These are phyloP conservation scores for Coffea eugenioides DNA, from an alignment of 257 asterid species.

Conservation along the genomic window DNA sequence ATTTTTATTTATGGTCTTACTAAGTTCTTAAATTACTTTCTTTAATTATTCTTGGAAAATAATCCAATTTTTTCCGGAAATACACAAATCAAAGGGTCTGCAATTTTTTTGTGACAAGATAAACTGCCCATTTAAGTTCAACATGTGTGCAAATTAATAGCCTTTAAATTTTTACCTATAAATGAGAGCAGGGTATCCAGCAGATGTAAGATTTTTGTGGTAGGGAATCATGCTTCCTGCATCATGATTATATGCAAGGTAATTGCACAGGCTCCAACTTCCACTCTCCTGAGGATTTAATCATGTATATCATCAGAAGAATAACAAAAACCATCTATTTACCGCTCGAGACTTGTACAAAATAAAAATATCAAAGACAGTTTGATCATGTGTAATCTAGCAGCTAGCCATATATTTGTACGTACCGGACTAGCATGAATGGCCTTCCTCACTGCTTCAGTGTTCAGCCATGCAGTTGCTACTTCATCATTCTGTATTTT, in stretches of 20 bases:
- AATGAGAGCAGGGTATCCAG: conserved; percentile 52
- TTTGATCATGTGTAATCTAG: background rate
- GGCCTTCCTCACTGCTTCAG: conserved; percentile 42
- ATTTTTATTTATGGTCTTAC: no score
- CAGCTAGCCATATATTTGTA: background rate
- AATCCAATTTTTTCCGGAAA: background rate
- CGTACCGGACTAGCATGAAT: conserved; percentile 50
- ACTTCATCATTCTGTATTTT: conserved; percentile 38
- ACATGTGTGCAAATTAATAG: background rate
- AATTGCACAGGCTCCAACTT: conserved; percentile 41
- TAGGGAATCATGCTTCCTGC: conserved; percentile 56
- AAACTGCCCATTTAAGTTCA: background rate
- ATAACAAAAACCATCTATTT: background rate
- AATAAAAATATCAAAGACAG: no score
- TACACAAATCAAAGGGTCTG: background rate
- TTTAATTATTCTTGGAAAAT: no score
- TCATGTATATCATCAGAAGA: background rate
- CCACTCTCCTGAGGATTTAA: conserved; percentile 40
- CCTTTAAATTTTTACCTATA: conserved; percentile 34
- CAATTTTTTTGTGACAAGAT: background rate
- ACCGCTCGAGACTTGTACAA: background rate
- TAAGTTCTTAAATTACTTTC: no score
- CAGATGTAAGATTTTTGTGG: conserved; percentile 46
- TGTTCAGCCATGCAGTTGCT: conserved; percentile 53
- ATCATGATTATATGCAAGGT: conserved; percentile 26